Evolutionary conservation across 2,329 filamentous ascomycete genomes (phyloP).

Genomic region (Trematosphaeria pertusa): DNA sequence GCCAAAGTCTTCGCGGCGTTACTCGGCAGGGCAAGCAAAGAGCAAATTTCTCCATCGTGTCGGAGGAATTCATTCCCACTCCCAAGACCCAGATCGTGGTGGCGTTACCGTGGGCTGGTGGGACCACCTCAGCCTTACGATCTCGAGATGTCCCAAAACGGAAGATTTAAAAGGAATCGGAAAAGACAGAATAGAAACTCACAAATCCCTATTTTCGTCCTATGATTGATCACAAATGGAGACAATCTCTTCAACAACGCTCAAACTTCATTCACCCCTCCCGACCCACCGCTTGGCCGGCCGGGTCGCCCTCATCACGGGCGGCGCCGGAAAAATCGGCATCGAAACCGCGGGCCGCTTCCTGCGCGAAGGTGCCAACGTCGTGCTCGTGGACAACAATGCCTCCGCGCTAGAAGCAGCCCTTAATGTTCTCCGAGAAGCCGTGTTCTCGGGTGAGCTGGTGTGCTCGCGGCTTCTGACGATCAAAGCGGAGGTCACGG

Average conservation of each 20-base stretch:
- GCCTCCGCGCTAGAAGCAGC: constrained; percentile 33
- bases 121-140: constrained; percentile 5
- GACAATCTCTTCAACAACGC: constrained; percentile 32
- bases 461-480: constrained; percentile 37
- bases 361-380: constrained; percentile 47
- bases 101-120: constrained; percentile 14
- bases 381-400: constrained; percentile 46
- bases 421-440: constrained; percentile 31
- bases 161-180: background rate
- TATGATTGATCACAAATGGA: too few species aligned
- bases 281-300: constrained; percentile 39
- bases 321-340: constrained; percentile 41
- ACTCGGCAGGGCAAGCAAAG: too few species aligned
- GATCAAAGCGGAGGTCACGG: constrained; percentile 45
- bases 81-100: too few species aligned
- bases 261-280: constrained; percentile 34
- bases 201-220: too few species aligned
- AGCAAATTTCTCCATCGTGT: too few species aligned
- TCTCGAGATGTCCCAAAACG: constrained; percentile 5
- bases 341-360: constrained; percentile 46
- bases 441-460: constrained; percentile 32
- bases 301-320: constrained; percentile 43
- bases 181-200: too few species aligned
- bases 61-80: too few species aligned
- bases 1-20: too few species aligned